Evolutionary conservation across 2,329 filamentous ascomycete genomes (phyloP).

Genomic region (Xylaria digitata): DNA sequence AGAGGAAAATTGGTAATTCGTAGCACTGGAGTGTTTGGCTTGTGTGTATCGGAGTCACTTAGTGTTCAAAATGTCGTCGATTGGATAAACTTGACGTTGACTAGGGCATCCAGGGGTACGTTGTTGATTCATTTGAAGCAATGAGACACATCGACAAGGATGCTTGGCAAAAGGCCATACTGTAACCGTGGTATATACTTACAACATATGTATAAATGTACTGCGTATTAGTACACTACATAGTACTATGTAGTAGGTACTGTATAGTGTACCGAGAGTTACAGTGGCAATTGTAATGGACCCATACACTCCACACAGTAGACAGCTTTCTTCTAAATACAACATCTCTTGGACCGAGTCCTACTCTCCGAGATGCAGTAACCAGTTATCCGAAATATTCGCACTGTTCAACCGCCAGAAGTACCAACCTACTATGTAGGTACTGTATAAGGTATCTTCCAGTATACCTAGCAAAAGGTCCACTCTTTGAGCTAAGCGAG

Average conservation of each 20-base stretch:
- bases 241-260: too few species aligned
- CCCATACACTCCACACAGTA: too few species aligned
- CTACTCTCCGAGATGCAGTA: not conserved
- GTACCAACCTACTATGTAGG: too few species aligned
- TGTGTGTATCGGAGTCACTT: not conserved
- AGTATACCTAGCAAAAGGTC: not conserved
- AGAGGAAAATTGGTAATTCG: not conserved
- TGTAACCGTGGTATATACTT: not conserved
- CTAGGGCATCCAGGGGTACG: constrained; percentile 22
- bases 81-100: constrained; percentile 1
- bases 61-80: constrained; percentile 17
- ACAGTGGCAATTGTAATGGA: too few species aligned
- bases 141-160: constrained; percentile 24
- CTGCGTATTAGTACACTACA: too few species aligned
- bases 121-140: constrained; percentile 29
- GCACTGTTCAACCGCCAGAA: too few species aligned
- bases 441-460: too few species aligned
- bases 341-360: too few species aligned
- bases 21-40: not conserved
- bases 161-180: constrained; percentile 24
- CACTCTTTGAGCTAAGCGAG: constrained; percentile 6
- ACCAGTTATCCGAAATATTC: too few species aligned
- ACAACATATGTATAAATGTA: too few species aligned
- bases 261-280: too few species aligned
- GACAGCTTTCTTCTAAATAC: too few species aligned